Percentiles rank a stretch among this genome's conserved stretches.
Evolutionary conservation across 371 early-diverging fungal species (phyloP).

Genomic region (Syncephalastrum sp.): DNA sequence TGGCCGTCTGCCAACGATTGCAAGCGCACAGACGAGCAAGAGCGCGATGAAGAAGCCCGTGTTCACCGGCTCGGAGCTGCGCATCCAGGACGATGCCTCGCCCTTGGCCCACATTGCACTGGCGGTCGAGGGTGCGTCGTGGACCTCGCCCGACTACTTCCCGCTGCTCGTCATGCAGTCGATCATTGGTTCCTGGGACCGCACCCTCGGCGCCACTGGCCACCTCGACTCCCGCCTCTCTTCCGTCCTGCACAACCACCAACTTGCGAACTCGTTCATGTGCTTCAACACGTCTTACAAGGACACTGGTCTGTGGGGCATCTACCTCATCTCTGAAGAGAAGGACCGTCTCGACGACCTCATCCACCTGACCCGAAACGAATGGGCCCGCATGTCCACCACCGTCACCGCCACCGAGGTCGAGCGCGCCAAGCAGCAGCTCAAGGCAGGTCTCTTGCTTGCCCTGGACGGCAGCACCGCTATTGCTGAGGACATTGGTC

Average conservation of each 20-base stretch:
- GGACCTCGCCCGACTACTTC: conserved; percentile 95
- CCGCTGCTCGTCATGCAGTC: conserved; percentile 92
- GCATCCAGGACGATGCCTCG: conserved; percentile 79
- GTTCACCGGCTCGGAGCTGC: conserved; percentile 89
- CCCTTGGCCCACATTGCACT: conserved; percentile 94
- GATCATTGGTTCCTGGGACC: conserved; percentile 96
- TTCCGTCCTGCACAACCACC: conserved; percentile 74
- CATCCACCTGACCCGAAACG: conserved; percentile 81
- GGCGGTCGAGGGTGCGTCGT: conserved; percentile 95
- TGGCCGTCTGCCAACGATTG: conserved; percentile 62
- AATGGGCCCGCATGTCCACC: conserved; percentile 89
- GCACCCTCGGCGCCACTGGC: conserved; percentile 82
- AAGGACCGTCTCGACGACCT: conserved; percentile 81
- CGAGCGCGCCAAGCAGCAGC: conserved; percentile 96
- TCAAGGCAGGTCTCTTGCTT: conserved; percentile 91
- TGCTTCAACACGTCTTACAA: conserved; percentile 97
- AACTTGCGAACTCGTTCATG: conserved; percentile 96
- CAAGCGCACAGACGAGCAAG: conserved; percentile 45
- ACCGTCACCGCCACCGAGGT: conserved; percentile 92
- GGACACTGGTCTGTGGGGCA: conserved; percentile 98
- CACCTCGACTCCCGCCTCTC: conserved; percentile 87
- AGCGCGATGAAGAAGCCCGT: conserved; percentile 60
- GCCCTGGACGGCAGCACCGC: conserved; percentile 92
- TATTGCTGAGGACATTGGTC: conserved; percentile 96
- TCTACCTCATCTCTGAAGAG: conserved; percentile 89